Base-by-base conservation (phyloP, 768 basidiomycete species). In the Tephrocybe sp. region DNA sequence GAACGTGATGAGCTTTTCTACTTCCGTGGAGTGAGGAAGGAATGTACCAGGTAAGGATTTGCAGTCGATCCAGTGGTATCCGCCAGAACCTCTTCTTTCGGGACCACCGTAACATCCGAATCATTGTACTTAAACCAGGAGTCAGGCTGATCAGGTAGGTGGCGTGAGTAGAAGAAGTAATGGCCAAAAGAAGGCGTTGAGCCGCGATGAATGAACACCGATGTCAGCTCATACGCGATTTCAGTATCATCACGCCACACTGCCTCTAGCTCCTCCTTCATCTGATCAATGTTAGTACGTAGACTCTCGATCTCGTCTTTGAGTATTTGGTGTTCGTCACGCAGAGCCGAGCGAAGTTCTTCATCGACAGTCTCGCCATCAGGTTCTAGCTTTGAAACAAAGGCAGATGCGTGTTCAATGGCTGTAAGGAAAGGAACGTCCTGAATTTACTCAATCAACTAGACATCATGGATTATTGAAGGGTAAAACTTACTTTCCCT, bases 41-140 rank as follows among this genome's bases (percentile, higher is more conserved):
- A 27, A 69, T 87, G 53, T 55, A 90, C 91, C 69, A 93, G 72
- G 70, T 93, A 93, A 22, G 91, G 91, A 60, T 93, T 93, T n/a
- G 89, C 91, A 28, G 83, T 92, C 15, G 82, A 86, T 18, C 89
- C 90, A n/a, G 90, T 92, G 28, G 92, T 89, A 70, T 97, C 91
- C 24, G 84, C 85, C 44, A 97, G 73, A 2, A 98, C 88, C 60
- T 97, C 94, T 7, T 83, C 82, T 60, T 89, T 88, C 8, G 77
- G 68, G 0, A 92, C 89, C 22, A 82, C 76, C 3, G 82, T 77
- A 8, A 98, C 92, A 51, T 82, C 84, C 30, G 91, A 91, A 64
- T 98, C 95, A 64, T 98, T 98, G 71, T 96, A 93, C 70, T 96
- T 96, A 79, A 94, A 92, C 92, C 94, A 98, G 36, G 79, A 76